Evolutionary conservation across 2,329 filamentous ascomycete genomes (phyloP), one percentile per base, ranked within the genome.

Genomic region (Aureobasidium leucospermi): DNA sequence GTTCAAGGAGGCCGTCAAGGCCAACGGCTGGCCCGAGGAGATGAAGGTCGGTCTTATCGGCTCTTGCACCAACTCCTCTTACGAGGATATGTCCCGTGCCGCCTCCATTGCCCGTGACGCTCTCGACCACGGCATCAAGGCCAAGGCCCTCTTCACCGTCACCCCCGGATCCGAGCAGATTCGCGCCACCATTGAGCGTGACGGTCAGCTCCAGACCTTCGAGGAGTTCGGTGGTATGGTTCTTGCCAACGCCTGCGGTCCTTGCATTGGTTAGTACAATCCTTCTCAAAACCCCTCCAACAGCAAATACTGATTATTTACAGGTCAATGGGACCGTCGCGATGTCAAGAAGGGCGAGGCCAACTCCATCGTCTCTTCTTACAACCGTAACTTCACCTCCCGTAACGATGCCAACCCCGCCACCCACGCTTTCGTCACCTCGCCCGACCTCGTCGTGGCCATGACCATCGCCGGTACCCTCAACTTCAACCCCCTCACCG

Each of bases 341-440:
- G 93, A 97, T 68, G 90, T 96, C 60, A 88, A 92, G 83, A 96
- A 97, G 85, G 93, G 93, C 66, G 86, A 89, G 69, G 81, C 91
- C 70, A 99, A 99, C 86, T 95, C 91, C 6, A 99, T 99, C 75
- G 81, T 99, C 74, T 96, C 92, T 48, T 97, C 94, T 31, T 99
- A 96, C 87, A 99, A 99, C 88, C 91, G 94, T 78, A 97, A 99
- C 86, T 97, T 99, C 81, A 97, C 93, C 63, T 93, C 93, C 66
- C 90, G 94, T 74, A 97, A 97, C 76, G 92, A 96, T 68, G 91
- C 89, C 67, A 97, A 96, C 83, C 91, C 91, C 42, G 90, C 90
- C 59, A 96, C 91, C 55, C 91, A 96, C 81, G 90, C 90, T 61
- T 96, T 96, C 75, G 91, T 96, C 66, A 87, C 91, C 65, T 96